Evolutionary conservation across 495 filamentous ascomycete genomes (phyloP), one percentile per base, ranked within the genome.

Genomic region (Hyaloscypha hepaticicola): DNA sequence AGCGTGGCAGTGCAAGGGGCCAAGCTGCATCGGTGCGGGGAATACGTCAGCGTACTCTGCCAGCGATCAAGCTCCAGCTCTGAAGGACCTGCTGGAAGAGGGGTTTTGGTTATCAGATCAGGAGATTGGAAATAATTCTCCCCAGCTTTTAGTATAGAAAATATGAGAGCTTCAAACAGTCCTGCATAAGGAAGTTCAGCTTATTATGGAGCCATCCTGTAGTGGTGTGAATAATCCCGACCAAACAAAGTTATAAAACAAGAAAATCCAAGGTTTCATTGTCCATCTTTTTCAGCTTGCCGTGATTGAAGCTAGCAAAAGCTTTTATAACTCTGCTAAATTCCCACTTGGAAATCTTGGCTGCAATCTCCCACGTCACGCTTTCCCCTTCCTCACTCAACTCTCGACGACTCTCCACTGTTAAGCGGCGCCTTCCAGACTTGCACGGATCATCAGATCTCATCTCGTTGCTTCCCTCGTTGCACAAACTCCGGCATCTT

Each of bases 1-100:
- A 68, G 66, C 6, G 66, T 55, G 66, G 66, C 66, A 64, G 66
- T 68, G 66, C 66, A 55, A 58, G 53, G 31, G 19, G 34, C 26
- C 25, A 57, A 57, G 52, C 38, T 45, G 38, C 38, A 45, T 45
- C 4, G 16, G 11, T 19, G 59, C 59, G 45, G 61, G 34, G 28
- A 6, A 28, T 64, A 64, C 61, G 61, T 64, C 61, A 64, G 61
- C 61, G 52, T 50, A 14, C 0, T 45, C 21, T 58, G 33, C 24
- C n/a, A 12, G 34, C 21, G 9, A 33, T 5, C 14, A 45, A 3
- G 11, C 19, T 12, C 38, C 4, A 14, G 38, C 19, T 45, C 19
- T 45, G 38, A 45, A 45, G 38, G 38, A 9, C 6, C 3, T 53
- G 50, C 21, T 7, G 9, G 50, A 24, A 28, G 0, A 5, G 6